Evolutionary conservation across 1,139 yeast genomes (phyloP).

Genomic region (Cylindricascospora bacillispora): DNA sequence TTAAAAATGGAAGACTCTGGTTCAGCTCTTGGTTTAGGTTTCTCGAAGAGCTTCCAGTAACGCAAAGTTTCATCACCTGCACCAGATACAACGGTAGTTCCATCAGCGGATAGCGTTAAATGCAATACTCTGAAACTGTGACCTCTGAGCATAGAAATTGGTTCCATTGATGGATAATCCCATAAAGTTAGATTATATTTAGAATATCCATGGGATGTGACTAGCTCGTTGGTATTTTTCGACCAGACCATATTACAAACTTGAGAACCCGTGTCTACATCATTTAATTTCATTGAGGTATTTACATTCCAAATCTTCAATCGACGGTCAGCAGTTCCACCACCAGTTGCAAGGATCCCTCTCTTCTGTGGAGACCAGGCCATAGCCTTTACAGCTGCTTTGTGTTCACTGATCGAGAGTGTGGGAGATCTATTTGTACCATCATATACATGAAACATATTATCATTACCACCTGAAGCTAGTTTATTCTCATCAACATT

Average conservation of each 20-base stretch:
- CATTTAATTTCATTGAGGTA: conserved; percentile 60
- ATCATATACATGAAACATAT: conserved; percentile 76
- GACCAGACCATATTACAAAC: conserved; percentile 94
- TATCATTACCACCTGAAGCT: conserved; percentile 93
- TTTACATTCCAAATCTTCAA: conserved; percentile 89
- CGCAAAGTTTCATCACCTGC: conserved; percentile 96
- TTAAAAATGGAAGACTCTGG: conserved; percentile 55
- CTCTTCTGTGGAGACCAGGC: conserved; percentile 98
- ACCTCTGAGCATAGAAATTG: conserved; percentile 85
- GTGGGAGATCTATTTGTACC: conserved; percentile 62
- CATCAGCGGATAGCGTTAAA: conserved; percentile 89
- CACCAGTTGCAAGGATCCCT: conserved; percentile 89
- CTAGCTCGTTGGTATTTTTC: conserved; percentile 78
- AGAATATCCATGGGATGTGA: conserved; percentile 91
- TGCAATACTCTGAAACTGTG: conserved; percentile 89
- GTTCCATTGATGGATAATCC: conserved; percentile 91
- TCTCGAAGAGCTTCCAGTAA: conserved; percentile 87
- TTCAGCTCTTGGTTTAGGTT: conserved; percentile 44
- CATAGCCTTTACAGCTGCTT: conserved; percentile 91
- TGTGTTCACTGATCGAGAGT: conserved; percentile 66
- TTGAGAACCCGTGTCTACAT: conserved; percentile 89
- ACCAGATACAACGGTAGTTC: conserved; percentile 95
- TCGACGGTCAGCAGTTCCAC: conserved; percentile 90
- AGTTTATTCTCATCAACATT: conserved; percentile 74
- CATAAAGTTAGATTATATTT: conserved; percentile 85